Percentiles rank a stretch among this genome's conserved stretches.
phyloP scores from a whole-genome alignment of 2,329 filamentous ascomycete species.

The Colletotrichum sp. region DNA sequence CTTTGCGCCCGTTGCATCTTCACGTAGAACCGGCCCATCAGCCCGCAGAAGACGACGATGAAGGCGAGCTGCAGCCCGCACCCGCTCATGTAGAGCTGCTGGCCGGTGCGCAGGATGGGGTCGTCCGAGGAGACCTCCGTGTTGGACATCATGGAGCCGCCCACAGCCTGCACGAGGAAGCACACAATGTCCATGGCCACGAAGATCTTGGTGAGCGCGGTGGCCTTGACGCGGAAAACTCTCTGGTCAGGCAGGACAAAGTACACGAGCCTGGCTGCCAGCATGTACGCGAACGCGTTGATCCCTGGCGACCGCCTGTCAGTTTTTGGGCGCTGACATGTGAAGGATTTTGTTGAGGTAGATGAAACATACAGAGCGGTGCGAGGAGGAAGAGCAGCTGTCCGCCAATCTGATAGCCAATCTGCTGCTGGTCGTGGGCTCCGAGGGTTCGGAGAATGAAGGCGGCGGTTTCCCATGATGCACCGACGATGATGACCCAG shows the following conservation, averaged over 20 bases:
- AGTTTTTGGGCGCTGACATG: background rate
- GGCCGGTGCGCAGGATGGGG: conserved; percentile 34
- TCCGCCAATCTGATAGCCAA: conserved; percentile 32
- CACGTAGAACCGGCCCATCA: conserved; percentile 40
- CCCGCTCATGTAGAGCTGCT: conserved; percentile 43
- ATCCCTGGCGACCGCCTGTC: conserved; percentile 32
- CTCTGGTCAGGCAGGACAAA: conserved; percentile 41
- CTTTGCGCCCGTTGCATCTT: conserved; percentile 25
- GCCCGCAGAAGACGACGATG: conserved; percentile 38
- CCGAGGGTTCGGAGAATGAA: conserved; percentile 41
- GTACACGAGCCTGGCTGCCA: conserved; percentile 42
- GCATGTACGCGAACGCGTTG: conserved; percentile 51
- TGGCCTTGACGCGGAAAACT: conserved; percentile 37
- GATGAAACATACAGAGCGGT: conserved; percentile 38
- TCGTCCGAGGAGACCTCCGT: conserved; percentile 24
- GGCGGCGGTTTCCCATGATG: conserved; percentile 40
- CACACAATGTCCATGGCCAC: conserved; percentile 52
- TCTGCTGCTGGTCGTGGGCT: conserved; percentile 40
- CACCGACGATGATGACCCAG: conserved; percentile 46
- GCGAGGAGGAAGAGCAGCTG: conserved; percentile 44
- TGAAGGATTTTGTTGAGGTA: background rate
- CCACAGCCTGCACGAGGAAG: conserved; percentile 49
- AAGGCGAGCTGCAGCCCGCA: conserved; percentile 41
- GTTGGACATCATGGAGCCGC: conserved; percentile 40
- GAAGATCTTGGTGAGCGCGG: conserved; percentile 47